These are phyloP conservation scores for Saccharomycopsis guyanensis DNA, from an alignment of 805 yeast genomes.

Conservation along the genomic window DNA sequence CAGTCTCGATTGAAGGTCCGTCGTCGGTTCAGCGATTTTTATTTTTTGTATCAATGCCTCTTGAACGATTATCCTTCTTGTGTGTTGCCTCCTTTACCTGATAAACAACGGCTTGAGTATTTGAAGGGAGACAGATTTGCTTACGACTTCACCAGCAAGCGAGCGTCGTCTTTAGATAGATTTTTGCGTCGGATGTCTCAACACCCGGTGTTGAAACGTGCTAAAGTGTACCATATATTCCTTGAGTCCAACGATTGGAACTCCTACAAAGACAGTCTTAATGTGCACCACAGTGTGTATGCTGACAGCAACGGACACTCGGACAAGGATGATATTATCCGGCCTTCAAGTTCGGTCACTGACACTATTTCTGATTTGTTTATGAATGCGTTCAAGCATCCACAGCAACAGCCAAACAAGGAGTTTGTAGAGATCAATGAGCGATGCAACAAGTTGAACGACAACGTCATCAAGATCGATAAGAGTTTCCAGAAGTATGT, in stretches of 20 bases:
- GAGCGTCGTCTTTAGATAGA: slow-evolving; percentile 73
- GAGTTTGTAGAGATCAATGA: slow-evolving; percentile 82
- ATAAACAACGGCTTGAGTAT: slow-evolving; percentile 84
- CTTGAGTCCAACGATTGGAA: slow-evolving; percentile 71
- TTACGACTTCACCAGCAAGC: slow-evolving; percentile 70
- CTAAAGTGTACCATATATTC: slow-evolving; percentile 64
- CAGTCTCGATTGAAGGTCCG: slow-evolving; percentile 43
- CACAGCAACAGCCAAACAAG: slow-evolving; percentile 47
- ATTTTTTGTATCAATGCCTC: slow-evolving; percentile 66
- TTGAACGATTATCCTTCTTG: slow-evolving; percentile 75
- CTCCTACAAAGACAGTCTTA: slow-evolving; percentile 52
- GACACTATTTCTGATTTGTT: slow-evolving; percentile 87
- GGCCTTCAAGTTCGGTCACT: slow-evolving; percentile 21
- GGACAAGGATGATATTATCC: slow-evolving; percentile 26
- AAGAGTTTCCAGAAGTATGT: slow-evolving; percentile 66
- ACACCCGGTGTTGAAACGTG: slow-evolving; percentile 66
- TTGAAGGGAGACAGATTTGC: slow-evolving; percentile 91
- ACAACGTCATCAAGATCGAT: slow-evolving; percentile 72
- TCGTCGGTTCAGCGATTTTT: slow-evolving; percentile 83
- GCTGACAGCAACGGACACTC: slow-evolving; percentile 23
- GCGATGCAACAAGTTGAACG: slow-evolving; percentile 75
- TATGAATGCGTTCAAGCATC: slow-evolving; percentile 81
- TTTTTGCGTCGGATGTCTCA: slow-evolving; percentile 64
- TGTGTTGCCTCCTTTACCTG: slow-evolving; percentile 90
- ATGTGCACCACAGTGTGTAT: slow-evolving; percentile 24